Evolutionary conservation across 2,329 filamentous ascomycete genomes (phyloP).

Genomic region (Aspergillaceae sp.): DNA sequence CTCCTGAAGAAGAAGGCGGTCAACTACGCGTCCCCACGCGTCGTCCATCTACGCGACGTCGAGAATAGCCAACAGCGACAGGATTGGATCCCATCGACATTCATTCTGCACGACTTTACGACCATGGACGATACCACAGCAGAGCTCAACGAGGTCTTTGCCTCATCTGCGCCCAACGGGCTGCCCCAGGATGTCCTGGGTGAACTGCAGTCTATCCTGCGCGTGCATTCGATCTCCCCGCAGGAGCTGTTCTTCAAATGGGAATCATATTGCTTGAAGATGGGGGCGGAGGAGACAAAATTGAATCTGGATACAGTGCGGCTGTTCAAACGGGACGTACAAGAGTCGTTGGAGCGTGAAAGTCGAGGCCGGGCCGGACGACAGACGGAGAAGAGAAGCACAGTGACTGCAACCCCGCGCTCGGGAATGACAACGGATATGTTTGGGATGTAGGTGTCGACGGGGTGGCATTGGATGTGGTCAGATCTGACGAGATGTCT

Average conservation of each 20-base stretch:
- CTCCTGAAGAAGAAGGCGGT: not conserved
- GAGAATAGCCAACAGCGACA: too few species aligned
- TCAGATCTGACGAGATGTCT: not conserved
- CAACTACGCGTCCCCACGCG: conserved; percentile 11
- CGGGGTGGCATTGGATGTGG: not conserved
- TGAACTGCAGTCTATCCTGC: conserved; percentile 79
- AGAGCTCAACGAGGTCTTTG: conserved; percentile 54
- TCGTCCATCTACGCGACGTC: not conserved
- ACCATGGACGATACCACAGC: conserved; percentile 43
- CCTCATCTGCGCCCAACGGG: conserved; percentile 42
- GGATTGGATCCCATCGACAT: too few species aligned
- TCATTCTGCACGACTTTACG: not conserved
- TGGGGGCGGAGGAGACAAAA: conserved; percentile 70
- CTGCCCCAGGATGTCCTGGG: conserved; percentile 68
- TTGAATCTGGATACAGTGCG: conserved; percentile 62
- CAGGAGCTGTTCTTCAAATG: conserved; percentile 97
- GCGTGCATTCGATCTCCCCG: conserved; percentile 67
- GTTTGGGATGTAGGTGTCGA: conserved; percentile 63
- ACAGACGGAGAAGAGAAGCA: conserved; percentile 54
- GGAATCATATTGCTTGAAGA: conserved; percentile 95
- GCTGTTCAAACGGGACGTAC: conserved; percentile 76
- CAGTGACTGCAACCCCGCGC: conserved; percentile 51
- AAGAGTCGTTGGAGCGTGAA: conserved; percentile 72
- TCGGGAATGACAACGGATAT: conserved; percentile 57
- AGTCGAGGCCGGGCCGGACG: conserved; percentile 55